A percentile compares a stretch with the other conserved stretches of the same genome.
Conservation (phyloP, 495 filamentous ascomycete species). For the Aspergillus mulundensis region DNA sequence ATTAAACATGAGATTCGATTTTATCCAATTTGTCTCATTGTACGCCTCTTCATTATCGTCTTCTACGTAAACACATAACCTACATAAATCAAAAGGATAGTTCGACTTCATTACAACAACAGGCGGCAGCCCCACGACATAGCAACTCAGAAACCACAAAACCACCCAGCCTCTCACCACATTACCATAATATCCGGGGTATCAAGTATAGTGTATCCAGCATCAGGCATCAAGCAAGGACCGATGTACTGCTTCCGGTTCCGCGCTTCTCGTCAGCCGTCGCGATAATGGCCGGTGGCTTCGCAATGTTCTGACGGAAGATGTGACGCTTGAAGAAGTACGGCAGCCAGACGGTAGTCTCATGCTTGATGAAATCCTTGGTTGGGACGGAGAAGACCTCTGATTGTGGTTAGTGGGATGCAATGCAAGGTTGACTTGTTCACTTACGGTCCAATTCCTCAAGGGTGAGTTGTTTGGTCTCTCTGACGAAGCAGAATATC, state of each 20-base stretch:
- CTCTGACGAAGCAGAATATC: constrained; percentile 49
- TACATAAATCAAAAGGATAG: no score
- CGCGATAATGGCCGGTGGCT: constrained; percentile 33
- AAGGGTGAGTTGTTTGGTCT: constrained; percentile 45
- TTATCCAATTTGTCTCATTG: no score
- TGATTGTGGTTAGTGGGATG: constrained; percentile 15
- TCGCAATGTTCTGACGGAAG: constrained; percentile 33
- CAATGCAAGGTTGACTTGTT: not conserved
- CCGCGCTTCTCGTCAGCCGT: constrained; percentile 15
- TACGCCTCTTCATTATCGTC: no score
- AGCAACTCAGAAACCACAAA: not conserved
- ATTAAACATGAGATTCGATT: no score
- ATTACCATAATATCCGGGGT: not conserved
- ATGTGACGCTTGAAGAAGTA: constrained; percentile 44
- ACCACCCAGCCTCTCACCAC: not conserved
- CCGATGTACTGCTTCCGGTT: not conserved
- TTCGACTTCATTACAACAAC: no score
- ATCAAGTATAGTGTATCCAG: no score
- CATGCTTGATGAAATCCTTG: constrained; percentile 33
- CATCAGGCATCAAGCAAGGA: not conserved
- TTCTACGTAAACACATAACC: no score
- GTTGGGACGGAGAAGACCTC: constrained; percentile 48
- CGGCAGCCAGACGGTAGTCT: constrained; percentile 40
- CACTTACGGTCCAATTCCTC: constrained; percentile 36
- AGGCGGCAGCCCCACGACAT: no score